phyloP scores from a whole-genome alignment of 1,284 basidiomycete genomes.

The Tilletia caries region DNA sequence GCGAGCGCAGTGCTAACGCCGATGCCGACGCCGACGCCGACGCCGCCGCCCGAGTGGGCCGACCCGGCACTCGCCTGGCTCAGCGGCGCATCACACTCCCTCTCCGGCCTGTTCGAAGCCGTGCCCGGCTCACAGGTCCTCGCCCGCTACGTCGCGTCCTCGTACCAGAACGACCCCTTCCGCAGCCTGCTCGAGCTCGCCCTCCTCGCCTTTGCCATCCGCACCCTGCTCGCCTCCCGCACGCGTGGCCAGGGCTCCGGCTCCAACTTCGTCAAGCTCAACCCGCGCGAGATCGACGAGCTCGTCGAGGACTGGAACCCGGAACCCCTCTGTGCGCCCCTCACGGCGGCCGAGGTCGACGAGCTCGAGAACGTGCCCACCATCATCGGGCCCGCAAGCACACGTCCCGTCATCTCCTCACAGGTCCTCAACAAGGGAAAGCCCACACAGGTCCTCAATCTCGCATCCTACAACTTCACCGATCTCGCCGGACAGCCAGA shows the following conservation, averaged over 20 bases:
- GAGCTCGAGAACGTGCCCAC: conserved; percentile 74
- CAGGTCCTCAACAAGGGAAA: conserved; percentile 61
- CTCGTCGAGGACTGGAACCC: conserved; percentile 93
- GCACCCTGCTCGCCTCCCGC: conserved; percentile 81
- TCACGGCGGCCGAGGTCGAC: conserved; percentile 64
- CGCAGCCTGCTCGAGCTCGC: conserved; percentile 86
- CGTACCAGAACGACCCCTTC: conserved; percentile 76
- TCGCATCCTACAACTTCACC: conserved; percentile 89
- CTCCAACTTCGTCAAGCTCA: conserved; percentile 84
- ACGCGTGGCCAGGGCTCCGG: conserved; percentile 79
- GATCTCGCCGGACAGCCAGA: conserved; percentile 82
- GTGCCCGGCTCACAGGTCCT: conserved; percentile 86
- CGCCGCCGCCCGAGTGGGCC: background rate
- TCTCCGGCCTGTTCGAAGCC: conserved; percentile 40
- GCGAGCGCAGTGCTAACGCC: no score
- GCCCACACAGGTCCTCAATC: conserved; percentile 74
- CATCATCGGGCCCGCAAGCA: conserved; percentile 73
- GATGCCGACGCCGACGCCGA: no score
- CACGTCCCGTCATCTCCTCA: conserved; percentile 71
- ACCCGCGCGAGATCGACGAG: conserved; percentile 91
- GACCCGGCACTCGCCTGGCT: conserved; percentile 7
- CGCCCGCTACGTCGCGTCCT: conserved; percentile 76
- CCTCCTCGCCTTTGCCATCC: conserved; percentile 75
- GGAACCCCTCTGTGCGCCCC: conserved; percentile 71
- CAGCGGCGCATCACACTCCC: conserved; percentile 2